Base-by-base conservation (phyloP, 2,329 filamentous ascomycete species). In the Catunica adiposa region DNA sequence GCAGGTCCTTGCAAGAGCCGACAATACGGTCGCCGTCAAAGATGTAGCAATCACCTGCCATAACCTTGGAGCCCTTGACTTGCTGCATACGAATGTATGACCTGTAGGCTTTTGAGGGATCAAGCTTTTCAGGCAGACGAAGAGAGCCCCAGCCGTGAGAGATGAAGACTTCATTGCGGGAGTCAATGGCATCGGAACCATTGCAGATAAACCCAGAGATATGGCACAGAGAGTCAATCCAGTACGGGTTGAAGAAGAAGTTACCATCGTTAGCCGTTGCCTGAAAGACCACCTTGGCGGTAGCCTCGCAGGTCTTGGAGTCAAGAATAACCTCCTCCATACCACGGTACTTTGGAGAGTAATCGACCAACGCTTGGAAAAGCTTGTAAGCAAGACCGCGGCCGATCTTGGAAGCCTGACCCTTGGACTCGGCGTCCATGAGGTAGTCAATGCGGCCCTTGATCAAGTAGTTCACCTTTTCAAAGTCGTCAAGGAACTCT, bases 331-430 rank as follows among this genome's bases (percentile, higher is more conserved):
- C 76, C 55, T 78, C 75, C 40, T 79, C 71, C 68, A 81, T 80
- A 23, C 77, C 78, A 54, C 70, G 71, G 63, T 77, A 82, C 38
- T 70, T 69, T 7, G 63, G 65, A 15, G 71, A 68, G 59, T 80
- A 82, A 62, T 80, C 75, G 4, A 81, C 78, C 0, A 81, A 66
- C 44, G 75, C 72, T 9, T 66, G 62, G 61, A 79, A 79, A 1
- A 79, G 75, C 69, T 89, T 89, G 75, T 92, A 92, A 14, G 83
- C 82, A 70, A 89, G 78, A 34, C 83, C 83, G 25, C 83, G 80
- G 52, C 83, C 78, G 59, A 89, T 77, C 68, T 85, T 84, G 65
- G 84, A 83, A 26, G 83, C 83, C 56, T 77, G 75, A 40, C 84
- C 84, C 34, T 72, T 74, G 62, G 77, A 70, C 56, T 84, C 82